phyloP scores from a whole-genome alignment of 2,329 filamentous ascomycete genomes.

The Xylaria sp. region DNA sequence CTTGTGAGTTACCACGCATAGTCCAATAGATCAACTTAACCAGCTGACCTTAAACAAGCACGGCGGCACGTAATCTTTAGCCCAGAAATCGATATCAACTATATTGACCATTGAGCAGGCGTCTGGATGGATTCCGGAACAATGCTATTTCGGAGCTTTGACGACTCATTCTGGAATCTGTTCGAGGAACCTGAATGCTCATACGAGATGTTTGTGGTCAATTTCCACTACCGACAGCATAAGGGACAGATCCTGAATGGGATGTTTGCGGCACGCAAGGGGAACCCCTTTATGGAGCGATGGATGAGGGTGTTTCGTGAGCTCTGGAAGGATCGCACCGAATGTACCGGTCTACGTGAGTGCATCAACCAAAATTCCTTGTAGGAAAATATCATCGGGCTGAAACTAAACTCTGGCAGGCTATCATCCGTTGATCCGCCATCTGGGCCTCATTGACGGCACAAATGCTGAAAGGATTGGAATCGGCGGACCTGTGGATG shows the following conservation, averaged over 20 bases:
- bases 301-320: neutral
- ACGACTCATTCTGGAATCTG: conserved; percentile 4
- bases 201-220: conserved; percentile 1
- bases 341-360: neutral
- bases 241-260: conserved; percentile 2
- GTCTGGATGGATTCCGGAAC: conserved; percentile 4
- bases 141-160: conserved; percentile 3
- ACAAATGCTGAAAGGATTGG: neutral
- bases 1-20: conserved; percentile 1
- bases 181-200: conserved; percentile 3
- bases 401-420: neutral
- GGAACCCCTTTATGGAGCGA: conserved; percentile 1
- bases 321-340: conserved; percentile 2
- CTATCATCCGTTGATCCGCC: neutral
- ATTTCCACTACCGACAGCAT: conserved; percentile 1
- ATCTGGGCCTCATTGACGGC: neutral
- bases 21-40: neutral
- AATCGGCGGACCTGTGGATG: neutral
- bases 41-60: neutral
- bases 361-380: neutral
- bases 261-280: conserved; percentile 5
- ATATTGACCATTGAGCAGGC: neutral
- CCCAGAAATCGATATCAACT: neutral
- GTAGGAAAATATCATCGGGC: neutral
- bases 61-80: neutral